Evolutionary conservation across 371 early-diverging fungal genomes (phyloP), one percentile per base, ranked within the genome.

Genomic region (Blyttiomyces sp.): DNA sequence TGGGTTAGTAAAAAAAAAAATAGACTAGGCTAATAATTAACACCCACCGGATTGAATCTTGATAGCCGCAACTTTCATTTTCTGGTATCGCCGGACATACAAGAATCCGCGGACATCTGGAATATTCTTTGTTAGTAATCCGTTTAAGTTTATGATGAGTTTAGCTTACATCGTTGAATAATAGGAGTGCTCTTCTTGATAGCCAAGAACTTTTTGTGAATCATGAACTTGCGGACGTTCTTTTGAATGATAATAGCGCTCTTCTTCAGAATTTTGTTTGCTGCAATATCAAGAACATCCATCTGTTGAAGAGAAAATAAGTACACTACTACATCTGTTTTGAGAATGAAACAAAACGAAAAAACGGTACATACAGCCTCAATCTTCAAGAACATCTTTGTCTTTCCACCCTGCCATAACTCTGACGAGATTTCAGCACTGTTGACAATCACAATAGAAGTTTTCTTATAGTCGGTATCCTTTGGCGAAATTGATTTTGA

Each of bases 331-430:
- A 46, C 3, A 3, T 4, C 0, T 24, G 30, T 1, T 9, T 19
- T 45, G 1, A 57, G 63, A 26, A 11, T 16, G 17, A 13, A 30
- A 9, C 43, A 45, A 11, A n/a, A 5, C 30, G 42, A 51, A 5
- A 36, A 56, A 28, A 2, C 16, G 0, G n/a, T 19, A 51, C 63
- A n/a, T 65, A 75, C 72, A 19, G 62, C 66, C n/a, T 68, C 74
- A 17, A 26, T 32, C 45, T 62, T 57, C 43, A 78, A 33, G 46
- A 78, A 78, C 4, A 78, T 23, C 45, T 78, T 78, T 5, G 79
- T 68, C 26, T 70, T 67, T 4, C 79, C 79, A 4, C 43, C n/a
- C 46, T 74, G 75, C 74, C 75, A 75, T 7, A 43, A 24, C 6
- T 54, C 61, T 35, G 28, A 49, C 0, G 56, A 33, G n/a, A 76